phyloP scores from a whole-genome alignment of 257 asterid genomes.

The Solanum bulbocastanum region DNA sequence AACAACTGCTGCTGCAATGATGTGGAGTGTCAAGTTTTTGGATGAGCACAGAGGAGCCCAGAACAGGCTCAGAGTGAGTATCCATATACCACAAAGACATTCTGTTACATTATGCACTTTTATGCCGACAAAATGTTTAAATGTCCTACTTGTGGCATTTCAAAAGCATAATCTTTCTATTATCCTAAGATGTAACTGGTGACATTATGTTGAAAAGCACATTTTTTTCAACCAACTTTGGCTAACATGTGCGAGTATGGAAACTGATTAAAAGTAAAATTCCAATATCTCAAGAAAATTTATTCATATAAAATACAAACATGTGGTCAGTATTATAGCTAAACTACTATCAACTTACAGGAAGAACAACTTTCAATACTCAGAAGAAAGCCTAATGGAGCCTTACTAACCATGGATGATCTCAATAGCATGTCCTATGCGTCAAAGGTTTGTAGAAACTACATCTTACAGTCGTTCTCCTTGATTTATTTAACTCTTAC shows the following conservation, averaged over 20 bases:
- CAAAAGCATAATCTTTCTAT: not conserved
- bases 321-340: not conserved
- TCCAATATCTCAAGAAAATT: not conserved
- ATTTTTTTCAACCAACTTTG: not conserved
- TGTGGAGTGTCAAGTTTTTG: constrained; percentile 61
- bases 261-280: not conserved
- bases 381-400: constrained; percentile 24
- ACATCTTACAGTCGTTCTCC: not conserved
- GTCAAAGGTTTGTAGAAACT: constrained; percentile 28
- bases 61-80: constrained; percentile 33
- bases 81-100: not conserved
- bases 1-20: constrained; percentile 57
- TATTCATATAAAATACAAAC: not conserved
- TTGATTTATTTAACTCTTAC: not conserved
- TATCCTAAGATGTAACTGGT: not conserved
- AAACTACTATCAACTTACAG: constrained; percentile 9
- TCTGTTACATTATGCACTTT: not conserved
- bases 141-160: not conserved
- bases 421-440: constrained; percentile 40
- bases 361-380: constrained; percentile 41
- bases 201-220: not conserved
- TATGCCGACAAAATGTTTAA: not conserved
- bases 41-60: constrained; percentile 31
- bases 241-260: not conserved
- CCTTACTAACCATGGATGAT: constrained; percentile 35